A percentile compares a stretch with the other conserved stretches of the same genome.
Evolutionary conservation across 2,329 filamentous ascomycete species (phyloP).

Genomic region (Aspergillus pseudoviridinutans): DNA sequence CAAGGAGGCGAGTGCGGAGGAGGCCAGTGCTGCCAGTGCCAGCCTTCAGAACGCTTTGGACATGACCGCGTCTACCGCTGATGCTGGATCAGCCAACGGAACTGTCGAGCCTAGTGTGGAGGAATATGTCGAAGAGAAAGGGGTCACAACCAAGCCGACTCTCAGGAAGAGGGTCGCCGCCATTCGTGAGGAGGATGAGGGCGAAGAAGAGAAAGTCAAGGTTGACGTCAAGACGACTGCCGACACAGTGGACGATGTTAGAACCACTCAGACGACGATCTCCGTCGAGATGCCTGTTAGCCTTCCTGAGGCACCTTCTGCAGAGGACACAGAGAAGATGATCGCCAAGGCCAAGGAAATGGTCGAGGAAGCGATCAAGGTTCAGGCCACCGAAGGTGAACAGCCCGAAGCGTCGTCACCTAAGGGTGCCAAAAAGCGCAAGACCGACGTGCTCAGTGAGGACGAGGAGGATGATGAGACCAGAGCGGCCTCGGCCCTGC

Average conservation of each 20-base stretch:
- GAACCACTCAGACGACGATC: constrained; percentile 68
- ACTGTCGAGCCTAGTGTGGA: constrained; percentile 26
- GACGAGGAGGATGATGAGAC: constrained; percentile 41
- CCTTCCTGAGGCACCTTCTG: constrained; percentile 63
- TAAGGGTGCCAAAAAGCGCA: constrained; percentile 60
- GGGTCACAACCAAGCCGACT: constrained; percentile 19
- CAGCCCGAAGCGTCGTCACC: constrained; percentile 29
- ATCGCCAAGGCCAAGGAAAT: constrained; percentile 82
- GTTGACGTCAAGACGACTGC: constrained; percentile 67
- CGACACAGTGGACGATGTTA: constrained; percentile 51
- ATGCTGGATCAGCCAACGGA: constrained; percentile 22
- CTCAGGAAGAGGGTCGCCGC: constrained; percentile 12
- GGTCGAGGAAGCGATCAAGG: constrained; percentile 66
- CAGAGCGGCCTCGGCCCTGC: constrained; percentile 42
- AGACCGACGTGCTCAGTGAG: constrained; percentile 65
- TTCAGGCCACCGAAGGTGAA: constrained; percentile 38
- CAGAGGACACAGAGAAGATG: constrained; percentile 77
- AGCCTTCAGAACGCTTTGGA: constrained; percentile 48
- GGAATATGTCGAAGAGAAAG: constrained; percentile 24
- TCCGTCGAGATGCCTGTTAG: constrained; percentile 71
- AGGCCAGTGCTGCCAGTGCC: constrained; percentile 46
- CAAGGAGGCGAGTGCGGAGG: constrained; percentile 48
- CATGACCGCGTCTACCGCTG: constrained; percentile 34
- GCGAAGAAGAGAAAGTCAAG: constrained; percentile 54
- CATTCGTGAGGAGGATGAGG: constrained; percentile 16